Base-by-base conservation (phyloP, 108 stramenopile species). In the Cyclostephanos tholiformis region DNA sequence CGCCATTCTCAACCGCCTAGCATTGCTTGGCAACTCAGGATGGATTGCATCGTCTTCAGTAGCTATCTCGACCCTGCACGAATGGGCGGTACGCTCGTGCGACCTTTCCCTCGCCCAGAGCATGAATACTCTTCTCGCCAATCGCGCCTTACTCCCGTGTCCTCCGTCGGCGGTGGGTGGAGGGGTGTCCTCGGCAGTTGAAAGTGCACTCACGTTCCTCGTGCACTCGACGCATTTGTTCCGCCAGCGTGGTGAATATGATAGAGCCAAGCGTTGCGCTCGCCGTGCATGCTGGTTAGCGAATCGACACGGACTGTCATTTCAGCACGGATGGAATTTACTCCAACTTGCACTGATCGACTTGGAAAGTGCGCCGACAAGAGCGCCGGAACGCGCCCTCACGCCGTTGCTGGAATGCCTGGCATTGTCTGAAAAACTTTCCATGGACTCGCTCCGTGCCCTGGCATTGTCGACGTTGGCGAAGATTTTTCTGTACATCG, bases 401-500 rank as follows among this genome's bases (percentile, higher is more conserved):
- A 67, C 82, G 10, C 76, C 80, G 20, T 65, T 96, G 25, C 68
- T 91, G 49, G 87, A 91, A 65, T 93, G 87, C 44, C 72, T 96
- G 16, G 46, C 77, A 7, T 63, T 94, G 13, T 88, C 78, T 16
- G 82, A 89, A 23, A 29, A 77, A 69, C 46, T 72, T 30, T 68
- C 78, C 4, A 90, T 94, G 86, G 86, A 96, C 67, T 82, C 88
- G 20, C 63, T 93, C 27, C 92, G 92, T 80, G 88, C 95, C 13
- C 46, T 77, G 29, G 90, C 91, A 26, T 50, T 90, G 66, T 81
- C 82, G 32, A 73, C 85, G 35, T 67, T 94, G 44, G 82, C 89
- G 17, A 79, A 79, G 61, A 67, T 94, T 17, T 68, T 88, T 53
- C 65, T 89, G 13, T 51, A 78, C 35, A 80, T 92, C 69, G 79